Evolutionary conservation across 2,329 filamentous ascomycete species (phyloP).

Genomic region (Aschersonia sp.): DNA sequence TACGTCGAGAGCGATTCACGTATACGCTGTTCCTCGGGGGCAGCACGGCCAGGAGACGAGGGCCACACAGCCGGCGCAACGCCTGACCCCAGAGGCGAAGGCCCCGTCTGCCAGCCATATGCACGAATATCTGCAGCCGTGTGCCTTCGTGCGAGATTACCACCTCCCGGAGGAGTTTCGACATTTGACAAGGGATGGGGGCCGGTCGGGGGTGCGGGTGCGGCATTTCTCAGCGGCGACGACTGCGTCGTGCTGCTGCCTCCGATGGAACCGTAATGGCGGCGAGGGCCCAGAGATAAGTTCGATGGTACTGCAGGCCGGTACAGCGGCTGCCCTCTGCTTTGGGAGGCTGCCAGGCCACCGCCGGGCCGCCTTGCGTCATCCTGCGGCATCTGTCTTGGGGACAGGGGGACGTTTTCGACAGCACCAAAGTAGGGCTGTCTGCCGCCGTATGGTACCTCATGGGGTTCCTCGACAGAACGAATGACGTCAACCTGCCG

Average conservation of each 20-base stretch:
- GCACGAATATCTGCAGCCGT: constrained; percentile 92
- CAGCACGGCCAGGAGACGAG: constrained; percentile 34
- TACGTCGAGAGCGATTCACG: constrained; percentile 43
- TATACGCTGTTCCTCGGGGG: constrained; percentile 38
- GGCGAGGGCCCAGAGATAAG: constrained; percentile 58
- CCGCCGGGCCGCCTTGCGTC: constrained; percentile 57
- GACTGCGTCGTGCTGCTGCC: constrained; percentile 54
- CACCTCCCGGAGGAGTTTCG: constrained; percentile 33
- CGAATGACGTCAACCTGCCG: constrained; percentile 44
- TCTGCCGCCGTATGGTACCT: constrained; percentile 51
- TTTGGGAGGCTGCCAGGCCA: constrained; percentile 46
- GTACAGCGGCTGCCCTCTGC: constrained; percentile 50
- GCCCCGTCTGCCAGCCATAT: constrained; percentile 55
- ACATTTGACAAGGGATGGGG: constrained; percentile 52
- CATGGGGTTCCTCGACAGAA: constrained; percentile 49
- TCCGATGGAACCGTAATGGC: constrained; percentile 79
- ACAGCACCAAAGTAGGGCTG: constrained; percentile 52
- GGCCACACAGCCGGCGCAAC: constrained; percentile 41
- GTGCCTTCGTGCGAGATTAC: constrained; percentile 67
- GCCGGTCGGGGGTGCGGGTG: constrained; percentile 46
- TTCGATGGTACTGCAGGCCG: constrained; percentile 71
- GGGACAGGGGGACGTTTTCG: constrained; percentile 71
- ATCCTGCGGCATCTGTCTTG: constrained; percentile 73
- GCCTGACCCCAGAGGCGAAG: constrained; percentile 49
- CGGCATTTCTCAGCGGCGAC: constrained; percentile 57